Evolutionary conservation across 345 rosid genomes (phyloP), one percentile per base, ranked within the genome.

Genomic region (Gossypioides kirkii): DNA sequence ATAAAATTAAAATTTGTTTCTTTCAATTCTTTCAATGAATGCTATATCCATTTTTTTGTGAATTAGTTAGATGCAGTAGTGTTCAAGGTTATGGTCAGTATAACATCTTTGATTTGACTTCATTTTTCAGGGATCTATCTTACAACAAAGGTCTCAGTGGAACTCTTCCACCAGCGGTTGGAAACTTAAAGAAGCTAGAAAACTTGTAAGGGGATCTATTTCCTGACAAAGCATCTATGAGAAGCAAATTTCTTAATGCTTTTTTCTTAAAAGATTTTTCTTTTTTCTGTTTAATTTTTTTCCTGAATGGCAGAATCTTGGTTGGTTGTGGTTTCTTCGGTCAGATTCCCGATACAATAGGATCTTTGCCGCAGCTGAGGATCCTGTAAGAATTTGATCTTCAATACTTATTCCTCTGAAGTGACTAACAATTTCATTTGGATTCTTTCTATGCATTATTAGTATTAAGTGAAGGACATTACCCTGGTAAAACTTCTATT

Each of bases 291-390:
- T 54, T 20, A 23, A 43, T 2, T 6, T 43, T 11, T 17, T 61
- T 42, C n/a, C 12, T 22, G 22, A 23, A 43, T 74, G 72, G 17
- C 84, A 93, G 99, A 79, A 76, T 85, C 41, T 88, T 95, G 69
- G 87, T 88, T 23, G 93, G 96, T 64, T 95, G 98, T 70, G 20
- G 89, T 72, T 84, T 95, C 79, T 73, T 73, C 47, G 99, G 98
- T 64, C 82, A 67, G 49, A 80, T 95, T 74, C 99, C 99, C 4
- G 78, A 77, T 1, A 65, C 96, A 0, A 77, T 95, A 14, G 99
- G 99, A 74, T 78, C 86, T 10, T 77, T 95, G 11, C 38, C 23
- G 71, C 25, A 67, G 69, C 91, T 95, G 55, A 59, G 70, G 10
- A 71, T 26, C 78, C 82, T 95, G 99, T 95, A 86, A 85, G 89